A percentile compares a stretch with the other conserved stretches of the same genome.
These are phyloP conservation scores for Cercophora samala DNA, from an alignment of 495 filamentous ascomycete genomes.

Conservation along the genomic window DNA sequence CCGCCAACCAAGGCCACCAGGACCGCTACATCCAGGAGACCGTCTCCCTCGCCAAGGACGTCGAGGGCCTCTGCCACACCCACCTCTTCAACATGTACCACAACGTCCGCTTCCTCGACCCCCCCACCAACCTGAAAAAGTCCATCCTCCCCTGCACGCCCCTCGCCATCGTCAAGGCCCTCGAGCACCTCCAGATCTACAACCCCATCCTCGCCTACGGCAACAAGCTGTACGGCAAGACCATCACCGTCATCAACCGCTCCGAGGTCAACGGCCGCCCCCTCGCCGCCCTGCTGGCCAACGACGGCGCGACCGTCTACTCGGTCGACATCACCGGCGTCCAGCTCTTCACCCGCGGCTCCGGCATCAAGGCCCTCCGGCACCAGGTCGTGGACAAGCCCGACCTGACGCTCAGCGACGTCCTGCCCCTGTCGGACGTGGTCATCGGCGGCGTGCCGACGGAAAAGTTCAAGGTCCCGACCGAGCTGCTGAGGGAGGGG, in stretches of 20 bases:
- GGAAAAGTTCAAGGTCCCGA: constrained; percentile 82
- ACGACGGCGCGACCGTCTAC: constrained; percentile 94
- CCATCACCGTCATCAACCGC: constrained; percentile 91
- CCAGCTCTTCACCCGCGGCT: constrained; percentile 86
- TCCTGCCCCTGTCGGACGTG: constrained; percentile 83
- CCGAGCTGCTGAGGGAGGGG: constrained; percentile 74
- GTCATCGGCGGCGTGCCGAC: constrained; percentile 91
- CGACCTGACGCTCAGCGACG: constrained; percentile 71
- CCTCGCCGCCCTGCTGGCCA: constrained; percentile 89
- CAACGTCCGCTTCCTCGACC: constrained; percentile 91
- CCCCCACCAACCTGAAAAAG: constrained; percentile 70
- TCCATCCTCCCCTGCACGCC: constrained; percentile 94
- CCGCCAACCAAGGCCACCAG: constrained; percentile 59
- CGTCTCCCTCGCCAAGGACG: constrained; percentile 85
- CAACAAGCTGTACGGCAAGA: constrained; percentile 85
- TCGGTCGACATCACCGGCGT: constrained; percentile 88
- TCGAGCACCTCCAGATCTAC: constrained; percentile 93
- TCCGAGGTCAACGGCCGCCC: constrained; percentile 93
- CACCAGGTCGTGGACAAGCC: constrained; percentile 82
- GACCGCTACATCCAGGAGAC: constrained; percentile 95
- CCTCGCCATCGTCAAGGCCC: constrained; percentile 90
- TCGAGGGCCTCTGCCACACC: constrained; percentile 88
- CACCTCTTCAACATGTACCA: constrained; percentile 99
- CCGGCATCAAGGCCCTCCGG: constrained; percentile 71
- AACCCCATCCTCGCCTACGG: constrained; percentile 94